A percentile compares a stretch with the other conserved stretches of the same genome.
Conservation (phyloP, 306 rosid genomes). For the Malus asiatica region DNA sequence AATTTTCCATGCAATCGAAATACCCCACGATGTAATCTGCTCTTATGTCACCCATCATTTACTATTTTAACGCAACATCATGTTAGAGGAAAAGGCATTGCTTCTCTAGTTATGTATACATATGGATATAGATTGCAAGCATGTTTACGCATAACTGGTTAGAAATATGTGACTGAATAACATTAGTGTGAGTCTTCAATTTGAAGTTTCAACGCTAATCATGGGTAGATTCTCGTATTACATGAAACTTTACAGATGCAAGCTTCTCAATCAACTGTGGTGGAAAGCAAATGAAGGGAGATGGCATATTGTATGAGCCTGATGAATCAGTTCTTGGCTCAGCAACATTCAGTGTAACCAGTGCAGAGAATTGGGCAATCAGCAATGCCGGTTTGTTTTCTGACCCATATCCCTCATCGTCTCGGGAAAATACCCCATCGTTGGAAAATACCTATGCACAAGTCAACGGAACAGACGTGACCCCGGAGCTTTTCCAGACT, state of each 20-base stretch:
- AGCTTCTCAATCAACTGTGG: constrained; percentile 22
- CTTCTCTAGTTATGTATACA: background rate
- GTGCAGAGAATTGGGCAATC: constrained; percentile 12
- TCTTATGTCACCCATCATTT: background rate
- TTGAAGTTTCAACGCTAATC: background rate
- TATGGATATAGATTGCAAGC: too few relatives aligned
- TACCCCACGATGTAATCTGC: constrained; percentile 3
- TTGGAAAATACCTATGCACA: background rate
- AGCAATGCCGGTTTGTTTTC: constrained; percentile 7
- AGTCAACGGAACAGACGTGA: constrained; percentile 4
- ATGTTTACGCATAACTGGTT: background rate
- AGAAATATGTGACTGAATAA: background rate
- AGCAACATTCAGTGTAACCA: background rate
- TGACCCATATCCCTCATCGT: too few relatives aligned
- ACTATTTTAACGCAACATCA: background rate
- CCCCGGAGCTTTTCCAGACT: constrained; percentile 5
- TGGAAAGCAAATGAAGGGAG: constrained; percentile 1
- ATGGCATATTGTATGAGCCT: constrained; percentile 11
- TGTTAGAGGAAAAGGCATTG: background rate
- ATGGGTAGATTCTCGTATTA: background rate
- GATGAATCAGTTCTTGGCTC: constrained; percentile 1
- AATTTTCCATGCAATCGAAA: constrained; percentile 19
- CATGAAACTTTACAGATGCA: constrained; percentile 11
- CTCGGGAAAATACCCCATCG: too few relatives aligned
- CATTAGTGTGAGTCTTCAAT: background rate